phyloP scores from a whole-genome alignment of 768 basidiomycete species.

The Russula foetens region DNA sequence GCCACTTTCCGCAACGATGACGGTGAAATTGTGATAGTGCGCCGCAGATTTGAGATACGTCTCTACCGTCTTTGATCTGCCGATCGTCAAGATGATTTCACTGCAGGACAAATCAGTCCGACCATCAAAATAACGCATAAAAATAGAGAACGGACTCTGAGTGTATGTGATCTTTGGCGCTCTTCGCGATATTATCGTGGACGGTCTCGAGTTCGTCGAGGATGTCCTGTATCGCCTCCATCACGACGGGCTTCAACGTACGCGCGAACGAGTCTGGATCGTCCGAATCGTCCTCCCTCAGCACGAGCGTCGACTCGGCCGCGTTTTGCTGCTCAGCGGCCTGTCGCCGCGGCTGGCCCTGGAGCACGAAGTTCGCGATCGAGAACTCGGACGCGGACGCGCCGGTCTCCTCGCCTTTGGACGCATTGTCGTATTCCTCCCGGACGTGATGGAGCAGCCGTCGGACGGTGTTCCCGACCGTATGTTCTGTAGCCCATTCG shows the following conservation, averaged over 20 bases:
- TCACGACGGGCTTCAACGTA: slow-evolving; percentile 83
- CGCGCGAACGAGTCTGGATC: slow-evolving; percentile 74
- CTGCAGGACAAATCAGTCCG: slow-evolving; percentile 33
- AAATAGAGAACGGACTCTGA: slow-evolving; percentile 68
- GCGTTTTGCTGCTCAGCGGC: slow-evolving; percentile 31
- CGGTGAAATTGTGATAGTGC: slow-evolving; percentile 86
- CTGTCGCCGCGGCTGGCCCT: slow-evolving; percentile 60
- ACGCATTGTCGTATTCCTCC: slow-evolving; percentile 89
- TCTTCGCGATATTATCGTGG: slow-evolving; percentile 89
- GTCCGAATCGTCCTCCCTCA: slow-evolving; percentile 63
- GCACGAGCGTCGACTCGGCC: slow-evolving; percentile 46
- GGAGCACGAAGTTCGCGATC: slow-evolving; percentile 75
- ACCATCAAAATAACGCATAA: too few species aligned
- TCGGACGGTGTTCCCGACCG: slow-evolving; percentile 90
- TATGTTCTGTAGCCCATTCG: slow-evolving; percentile 55
- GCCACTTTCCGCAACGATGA: slow-evolving; percentile 92
- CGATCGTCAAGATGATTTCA: slow-evolving; percentile 90
- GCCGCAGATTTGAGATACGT: slow-evolving; percentile 88
- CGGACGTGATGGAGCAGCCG: slow-evolving; percentile 90
- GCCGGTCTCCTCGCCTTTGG: slow-evolving; percentile 36
- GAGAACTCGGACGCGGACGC: slow-evolving; percentile 44
- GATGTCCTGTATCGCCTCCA: slow-evolving; percentile 96
- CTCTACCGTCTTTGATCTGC: slow-evolving; percentile 91
- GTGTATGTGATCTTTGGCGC: slow-evolving; percentile 93
- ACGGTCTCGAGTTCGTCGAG: slow-evolving; percentile 94